These are phyloP conservation scores for Cenococcum geophilum DNA, from an alignment of 495 filamentous ascomycete genomes.

Conservation along the genomic window DNA sequence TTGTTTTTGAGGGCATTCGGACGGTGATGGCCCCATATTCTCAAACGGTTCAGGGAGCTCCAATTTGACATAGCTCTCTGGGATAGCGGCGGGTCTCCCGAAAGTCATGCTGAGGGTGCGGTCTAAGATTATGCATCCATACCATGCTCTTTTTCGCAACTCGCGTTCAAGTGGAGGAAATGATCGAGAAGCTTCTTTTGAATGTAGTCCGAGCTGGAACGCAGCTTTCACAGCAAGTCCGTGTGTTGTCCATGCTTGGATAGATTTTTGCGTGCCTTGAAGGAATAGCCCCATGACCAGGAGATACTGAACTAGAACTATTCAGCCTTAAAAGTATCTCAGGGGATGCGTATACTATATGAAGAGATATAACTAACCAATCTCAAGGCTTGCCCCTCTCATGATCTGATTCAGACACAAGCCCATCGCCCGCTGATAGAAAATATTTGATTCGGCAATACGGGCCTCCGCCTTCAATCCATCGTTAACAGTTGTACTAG, in stretches of 20 bases:
- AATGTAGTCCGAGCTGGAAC: conserved; percentile 43
- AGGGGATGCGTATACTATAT: not conserved
- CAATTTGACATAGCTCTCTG: conserved; percentile 39
- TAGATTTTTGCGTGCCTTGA: conserved; percentile 43
- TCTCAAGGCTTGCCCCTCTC: conserved; percentile 38
- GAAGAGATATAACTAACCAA: conserved; percentile 29
- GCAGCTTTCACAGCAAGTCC: conserved; percentile 42
- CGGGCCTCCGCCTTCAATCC: not conserved
- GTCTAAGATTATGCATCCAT: conserved; percentile 44
- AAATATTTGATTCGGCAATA: conserved; percentile 36
- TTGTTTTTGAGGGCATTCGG: not conserved
- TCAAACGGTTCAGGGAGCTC: conserved; percentile 36
- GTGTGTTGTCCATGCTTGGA: conserved; percentile 44
- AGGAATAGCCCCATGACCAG: conserved; percentile 43
- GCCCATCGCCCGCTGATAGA: conserved; percentile 36
- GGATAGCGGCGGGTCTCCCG: conserved; percentile 41
- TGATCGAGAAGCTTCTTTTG: conserved; percentile 33
- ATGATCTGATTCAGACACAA: conserved; percentile 35
- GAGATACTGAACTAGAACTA: conserved; percentile 35
- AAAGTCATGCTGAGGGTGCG: conserved; percentile 47
- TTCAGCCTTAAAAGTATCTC: not conserved
- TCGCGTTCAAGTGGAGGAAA: conserved; percentile 41
- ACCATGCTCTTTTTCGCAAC: conserved; percentile 44
- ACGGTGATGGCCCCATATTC: not conserved
- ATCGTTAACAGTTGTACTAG: conserved; percentile 27